Base-by-base conservation (phyloP, 129 eudicot species). In the Flaveria sonorensis region DNA sequence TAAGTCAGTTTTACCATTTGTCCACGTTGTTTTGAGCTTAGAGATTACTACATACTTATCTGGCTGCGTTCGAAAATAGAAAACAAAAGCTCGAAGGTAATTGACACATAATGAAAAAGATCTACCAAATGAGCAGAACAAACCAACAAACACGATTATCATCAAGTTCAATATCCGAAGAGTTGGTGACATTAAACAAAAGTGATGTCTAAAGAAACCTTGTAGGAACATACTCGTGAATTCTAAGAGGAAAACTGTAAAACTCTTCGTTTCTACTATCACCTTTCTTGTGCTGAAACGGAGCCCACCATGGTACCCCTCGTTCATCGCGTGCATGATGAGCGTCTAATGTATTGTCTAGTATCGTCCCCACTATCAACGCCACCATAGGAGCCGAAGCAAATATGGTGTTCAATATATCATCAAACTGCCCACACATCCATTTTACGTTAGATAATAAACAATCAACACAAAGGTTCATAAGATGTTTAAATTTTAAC, bases 211-310 rank as follows among this genome's bases (percentile, higher is more conserved):
- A 86, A 24, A 81, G 85, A 77, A 90, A 93, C 79, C 98, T 88
- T 6, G 85, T 68, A 30, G 96, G 92, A 64, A 93, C 77, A 43
- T 69, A 87, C 83, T 86, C 95, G 19, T 70, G 78, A 55, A 93
- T 77, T 77, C 96, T 81, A 67, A 86, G 76, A 76, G 96, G 98
- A 64, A 79, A 89, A 74, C 92, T 85, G 81, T 93, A 93, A 69
- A 93, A 93, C 81, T 93, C 98, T 55, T 90, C 98, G 32, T 93
- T 93, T 75, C 98, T 83, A 85, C 87, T 81, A 71, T 93, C 98
- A 43, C 98, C 98, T 23, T 85, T 87, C 82, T 91, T 90, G 67
- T 72, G 83, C 72, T 90, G 98, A 76, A 93, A 93, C 9, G 96
- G 98, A 4, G 65, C 78, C 87, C 95, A 82, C 98, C 98, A 93